Percentiles rank a stretch among this genome's conserved stretches.
These are phyloP conservation scores for Globisporangium barbulae DNA, from an alignment of 352 stramenopile genomes.

Conservation along the genomic window DNA sequence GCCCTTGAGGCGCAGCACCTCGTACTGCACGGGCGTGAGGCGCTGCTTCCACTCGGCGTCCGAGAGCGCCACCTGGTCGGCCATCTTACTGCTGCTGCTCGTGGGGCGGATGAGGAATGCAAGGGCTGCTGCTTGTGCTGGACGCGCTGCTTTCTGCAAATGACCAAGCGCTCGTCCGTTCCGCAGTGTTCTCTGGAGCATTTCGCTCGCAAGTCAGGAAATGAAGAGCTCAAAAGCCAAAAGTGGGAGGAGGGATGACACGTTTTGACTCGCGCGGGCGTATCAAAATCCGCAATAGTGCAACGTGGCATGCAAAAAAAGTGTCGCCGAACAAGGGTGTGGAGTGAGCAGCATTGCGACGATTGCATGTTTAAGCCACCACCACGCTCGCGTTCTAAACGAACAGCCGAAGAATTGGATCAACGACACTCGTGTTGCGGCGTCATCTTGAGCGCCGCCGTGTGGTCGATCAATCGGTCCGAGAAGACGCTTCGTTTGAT, in stretches of 20 bases:
- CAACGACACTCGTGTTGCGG: too few species aligned
- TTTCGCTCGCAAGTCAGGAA: conserved; percentile 1
- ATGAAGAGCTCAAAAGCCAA: neutral
- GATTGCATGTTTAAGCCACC: too few species aligned
- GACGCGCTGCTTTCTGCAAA: conserved; percentile 6
- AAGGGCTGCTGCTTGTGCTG: neutral
- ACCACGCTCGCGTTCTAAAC: too few species aligned
- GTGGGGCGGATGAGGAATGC: neutral
- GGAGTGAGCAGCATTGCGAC: neutral
- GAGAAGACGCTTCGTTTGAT: too few species aligned
- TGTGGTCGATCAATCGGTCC: too few species aligned
- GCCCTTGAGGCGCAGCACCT: conserved; percentile 88
- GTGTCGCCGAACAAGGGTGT: neutral
- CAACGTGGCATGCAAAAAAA: neutral
- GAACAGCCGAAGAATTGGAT: too few species aligned
- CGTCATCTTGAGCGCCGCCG: too few species aligned
- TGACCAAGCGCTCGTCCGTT: conserved; percentile 8
- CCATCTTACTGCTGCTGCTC: conserved; percentile 37
- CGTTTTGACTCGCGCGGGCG: neutral
- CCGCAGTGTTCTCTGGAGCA: conserved; percentile 10
- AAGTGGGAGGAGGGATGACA: conserved; percentile 3
- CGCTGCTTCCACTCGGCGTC: conserved; percentile 81
- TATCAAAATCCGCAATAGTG: neutral
- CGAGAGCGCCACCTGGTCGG: conserved; percentile 41
- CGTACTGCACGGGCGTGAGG: conserved; percentile 76